Evolutionary conservation across 2,329 filamentous ascomycete genomes (phyloP), one percentile per base, ranked within the genome.

Genomic region (Tolypocladium album): DNA sequence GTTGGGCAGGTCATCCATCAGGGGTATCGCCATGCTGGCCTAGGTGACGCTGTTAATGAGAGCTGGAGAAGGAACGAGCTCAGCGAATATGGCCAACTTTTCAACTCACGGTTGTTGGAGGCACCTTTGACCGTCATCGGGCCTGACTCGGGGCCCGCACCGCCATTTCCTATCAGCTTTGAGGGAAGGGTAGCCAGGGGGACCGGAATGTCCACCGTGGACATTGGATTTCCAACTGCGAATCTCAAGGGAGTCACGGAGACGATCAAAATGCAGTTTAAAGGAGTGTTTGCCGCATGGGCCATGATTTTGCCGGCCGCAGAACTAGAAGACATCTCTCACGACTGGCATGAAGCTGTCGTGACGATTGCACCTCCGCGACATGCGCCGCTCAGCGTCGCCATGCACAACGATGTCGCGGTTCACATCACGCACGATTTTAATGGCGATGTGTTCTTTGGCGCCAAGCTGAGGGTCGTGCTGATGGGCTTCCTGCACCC

Each of bases 261-360:
- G 34, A 76, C 82, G 40, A 69, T 87, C 47, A 74, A 77, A 27
- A 72, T 81, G 62, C 78, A 81, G 3, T 75, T 89, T 57, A 72
- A 75, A 15, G 87, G 87, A 0, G 78, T 86, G 8, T 89, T 86
- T 66, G 84, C 87, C 45, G 86, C 84, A 3, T 89, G 87, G 86
- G 81, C 79, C 0, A 65, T 84, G 2, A 62, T 77, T 7, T 43
- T 60, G 1, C 71, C 74, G 0, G 38, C 59, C 0, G 69, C 72
- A 27, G 67, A 66, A 0, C 63, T 67, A 2, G 72, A 75, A 3
- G 68, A 69, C 4, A 57, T 75, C 2, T 70, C 75, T 0, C 61
- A 69, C 4, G 74, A 78, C 39, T 89, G 87, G 87, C 76, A 81
- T 62, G 80, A 85, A 64, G 77, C 79, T 3, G 73, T 89, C 13